phyloP scores from a whole-genome alignment of 768 basidiomycete genomes.

The Hericium rajendrae region DNA sequence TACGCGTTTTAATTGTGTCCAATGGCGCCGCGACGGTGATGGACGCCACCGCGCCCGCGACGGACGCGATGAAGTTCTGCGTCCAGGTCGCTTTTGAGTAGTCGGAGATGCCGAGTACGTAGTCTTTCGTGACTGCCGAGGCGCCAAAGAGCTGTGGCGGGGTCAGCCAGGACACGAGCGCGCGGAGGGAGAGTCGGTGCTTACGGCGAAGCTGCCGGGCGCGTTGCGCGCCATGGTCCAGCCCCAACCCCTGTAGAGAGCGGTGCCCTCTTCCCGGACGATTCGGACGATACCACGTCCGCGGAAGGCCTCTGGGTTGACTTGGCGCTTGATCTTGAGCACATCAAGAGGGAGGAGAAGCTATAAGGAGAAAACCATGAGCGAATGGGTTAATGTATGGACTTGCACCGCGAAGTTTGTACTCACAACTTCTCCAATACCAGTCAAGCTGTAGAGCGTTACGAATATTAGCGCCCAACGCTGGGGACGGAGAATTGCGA shows the following conservation, averaged over 20 bases:
- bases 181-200: too few species aligned
- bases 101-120: slow-evolving; percentile 78
- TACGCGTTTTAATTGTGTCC: slow-evolving; percentile 93
- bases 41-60: slow-evolving; percentile 84
- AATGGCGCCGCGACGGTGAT: slow-evolving; percentile 95
- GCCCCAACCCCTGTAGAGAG: slow-evolving; percentile 95
- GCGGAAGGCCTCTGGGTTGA: slow-evolving; percentile 96
- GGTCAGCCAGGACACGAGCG: too few species aligned
- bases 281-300: slow-evolving; percentile 87
- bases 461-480: background rate
- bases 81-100: slow-evolving; percentile 94
- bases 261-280: slow-evolving; percentile 83
- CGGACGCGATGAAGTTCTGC: slow-evolving; percentile 94
- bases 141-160: slow-evolving; percentile 96
- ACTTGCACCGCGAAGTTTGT: background rate
- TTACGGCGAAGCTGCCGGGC: slow-evolving; percentile 87
- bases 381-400: background rate
- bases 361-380: slow-evolving; percentile 25
- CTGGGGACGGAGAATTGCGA: background rate
- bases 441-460: slow-evolving; percentile 35
- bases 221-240: slow-evolving; percentile 99
- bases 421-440: slow-evolving; percentile 90
- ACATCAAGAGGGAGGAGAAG: slow-evolving; percentile 93
- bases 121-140: slow-evolving; percentile 91
- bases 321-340: slow-evolving; percentile 97